Evolutionary conservation across 345 rosid species (phyloP), one percentile per base, ranked within the genome.

Genomic region (Salix brachista): DNA sequence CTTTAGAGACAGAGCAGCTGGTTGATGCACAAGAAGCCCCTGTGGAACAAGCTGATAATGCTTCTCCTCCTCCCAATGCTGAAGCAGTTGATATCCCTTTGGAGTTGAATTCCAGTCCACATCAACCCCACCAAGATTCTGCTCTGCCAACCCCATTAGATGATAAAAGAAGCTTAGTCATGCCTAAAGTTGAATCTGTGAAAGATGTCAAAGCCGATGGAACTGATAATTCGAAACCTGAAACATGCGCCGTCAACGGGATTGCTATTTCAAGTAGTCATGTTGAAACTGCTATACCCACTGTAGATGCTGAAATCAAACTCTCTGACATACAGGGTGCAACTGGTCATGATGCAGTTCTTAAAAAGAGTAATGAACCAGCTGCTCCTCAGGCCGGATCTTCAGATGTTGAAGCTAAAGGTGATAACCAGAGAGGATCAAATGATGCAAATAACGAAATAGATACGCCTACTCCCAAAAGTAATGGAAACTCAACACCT

Each of bases 401-500:
- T 82, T 71, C 87, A 74, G 76, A 72, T 62, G 41, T 79, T 50
- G 83, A 82, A 78, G 70, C 78, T 75, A 87, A 84, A 80, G 71
- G 41, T 73, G 84, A 69, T 58, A 75, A 73, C 67, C 79, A 26
- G 67, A 85, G 70, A 56, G 84, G 80, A 65, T 67, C 78, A 71
- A 82, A 81, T 71, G 76, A 80, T 77, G 90, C 76, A 67, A 79
- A 42, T 61, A 73, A 78, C 60, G 73, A 80, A 75, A 37, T 30
- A 32, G 84, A 77, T 75, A 58, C 70, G 46, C 50, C 85, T 50
- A 41, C 80, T 61, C 64, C 79, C 23, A 52, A 79, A 52, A 74
- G 37, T 50, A 87, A 83, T 28, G 89, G 90, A 44, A 80, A 80
- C 75, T 72, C 72, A 71, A 83, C 76, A 73, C 70, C 82, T 46